These are phyloP conservation scores for Abrus precatorius DNA, from an alignment of 306 rosid species.

Conservation along the genomic window DNA sequence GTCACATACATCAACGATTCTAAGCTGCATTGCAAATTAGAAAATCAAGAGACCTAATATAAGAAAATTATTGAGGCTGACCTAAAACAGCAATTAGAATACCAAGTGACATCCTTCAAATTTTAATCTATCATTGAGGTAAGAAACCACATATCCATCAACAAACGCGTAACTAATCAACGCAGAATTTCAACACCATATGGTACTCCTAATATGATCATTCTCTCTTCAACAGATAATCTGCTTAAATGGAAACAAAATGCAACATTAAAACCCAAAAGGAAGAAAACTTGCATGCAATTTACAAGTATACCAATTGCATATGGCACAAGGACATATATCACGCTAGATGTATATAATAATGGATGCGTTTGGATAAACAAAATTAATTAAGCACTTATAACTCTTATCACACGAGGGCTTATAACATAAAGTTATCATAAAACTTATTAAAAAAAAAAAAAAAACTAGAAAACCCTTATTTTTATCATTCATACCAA, in stretches of 20 bases:
- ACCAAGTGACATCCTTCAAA: background rate
- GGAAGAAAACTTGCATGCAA: background rate
- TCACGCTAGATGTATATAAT: background rate
- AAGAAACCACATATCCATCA: background rate
- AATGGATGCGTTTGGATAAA: background rate
- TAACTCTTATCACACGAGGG: no score
- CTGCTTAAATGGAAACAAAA: constrained; percentile 22
- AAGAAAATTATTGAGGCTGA: constrained; percentile 5
- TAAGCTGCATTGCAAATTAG: constrained; percentile 60
- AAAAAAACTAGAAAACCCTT: no score
- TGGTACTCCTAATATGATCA: constrained; percentile 1
- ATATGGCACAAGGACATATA: background rate
- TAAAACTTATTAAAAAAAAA: no score
- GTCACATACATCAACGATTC: constrained; percentile 89
- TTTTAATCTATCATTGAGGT: background rate
- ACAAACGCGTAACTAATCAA: constrained; percentile 17
- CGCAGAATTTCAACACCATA: background rate
- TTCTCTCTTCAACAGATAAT: background rate
- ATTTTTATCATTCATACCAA: no score
- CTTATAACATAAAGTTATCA: no score
- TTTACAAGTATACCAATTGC: background rate
- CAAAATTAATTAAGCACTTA: no score
- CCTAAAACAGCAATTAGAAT: background rate
- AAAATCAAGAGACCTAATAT: constrained; percentile 29
- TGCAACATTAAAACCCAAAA: constrained; percentile 1